Percentiles rank a stretch among this genome's conserved stretches.
Evolutionary conservation across 805 yeast species (phyloP).

Genomic region (Lachancea dasiensis): DNA sequence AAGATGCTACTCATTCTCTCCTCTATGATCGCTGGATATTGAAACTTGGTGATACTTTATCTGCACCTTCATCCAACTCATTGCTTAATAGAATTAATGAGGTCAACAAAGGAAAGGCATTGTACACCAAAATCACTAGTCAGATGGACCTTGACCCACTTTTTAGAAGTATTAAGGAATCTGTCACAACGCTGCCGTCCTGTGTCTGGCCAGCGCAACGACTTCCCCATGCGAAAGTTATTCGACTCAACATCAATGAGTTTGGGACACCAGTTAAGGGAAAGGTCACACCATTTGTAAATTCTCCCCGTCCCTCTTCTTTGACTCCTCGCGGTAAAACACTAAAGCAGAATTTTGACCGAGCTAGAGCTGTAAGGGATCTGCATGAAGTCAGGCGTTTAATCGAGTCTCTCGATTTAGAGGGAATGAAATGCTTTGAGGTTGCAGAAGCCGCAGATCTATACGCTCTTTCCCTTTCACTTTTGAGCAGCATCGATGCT

Average conservation of each 20-base stretch:
- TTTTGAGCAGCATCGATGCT: slow-evolving; percentile 18
- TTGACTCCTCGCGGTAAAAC: slow-evolving; percentile 28
- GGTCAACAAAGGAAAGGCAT: slow-evolving; percentile 29
- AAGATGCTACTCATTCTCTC: slow-evolving; percentile 8
- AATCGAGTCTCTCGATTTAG: slow-evolving; percentile 15
- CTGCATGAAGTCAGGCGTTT: slow-evolving; percentile 13
- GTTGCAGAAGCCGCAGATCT: slow-evolving; percentile 17
- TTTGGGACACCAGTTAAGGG: slow-evolving; percentile 5
- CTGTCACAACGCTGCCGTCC: slow-evolving; percentile 44
- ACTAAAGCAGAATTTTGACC: slow-evolving; percentile 23
- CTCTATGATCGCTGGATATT: slow-evolving; percentile 23
- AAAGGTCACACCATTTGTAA: neutral
- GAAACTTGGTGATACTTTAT: slow-evolving; percentile 17
- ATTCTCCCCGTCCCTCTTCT: slow-evolving; percentile 29
- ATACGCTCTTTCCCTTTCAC: slow-evolving; percentile 18
- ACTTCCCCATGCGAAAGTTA: slow-evolving; percentile 4
- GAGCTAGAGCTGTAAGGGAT: slow-evolving; percentile 19
- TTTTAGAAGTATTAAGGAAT: slow-evolving; percentile 43
- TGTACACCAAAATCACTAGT: slow-evolving; percentile 29
- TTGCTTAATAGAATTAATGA: slow-evolving; percentile 22
- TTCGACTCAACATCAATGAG: slow-evolving; percentile 4
- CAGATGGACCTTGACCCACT: slow-evolving; percentile 42
- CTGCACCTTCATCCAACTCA: slow-evolving; percentile 11
- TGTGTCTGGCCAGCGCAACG: slow-evolving; percentile 20
- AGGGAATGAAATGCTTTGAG: slow-evolving; percentile 16